These are phyloP conservation scores for Ramalina intermedia DNA, from an alignment of 495 filamentous ascomycete species.

Conservation along the genomic window DNA sequence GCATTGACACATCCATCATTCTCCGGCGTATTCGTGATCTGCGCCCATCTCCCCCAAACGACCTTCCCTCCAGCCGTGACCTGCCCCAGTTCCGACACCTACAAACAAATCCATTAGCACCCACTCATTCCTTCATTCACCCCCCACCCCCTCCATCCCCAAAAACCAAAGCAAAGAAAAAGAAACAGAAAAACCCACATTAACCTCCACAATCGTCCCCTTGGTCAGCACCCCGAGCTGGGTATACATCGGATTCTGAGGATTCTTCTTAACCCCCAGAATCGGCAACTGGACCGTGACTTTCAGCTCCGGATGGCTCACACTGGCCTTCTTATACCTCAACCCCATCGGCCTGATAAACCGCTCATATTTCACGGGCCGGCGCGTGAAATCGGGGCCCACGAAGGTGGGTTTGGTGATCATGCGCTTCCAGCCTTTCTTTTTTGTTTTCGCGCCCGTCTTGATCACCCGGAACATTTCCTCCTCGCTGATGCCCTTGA, in stretches of 20 bases:
- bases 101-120: neutral
- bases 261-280: slow-evolving; percentile 94
- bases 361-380: slow-evolving; percentile 83
- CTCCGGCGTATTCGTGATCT: slow-evolving; percentile 62
- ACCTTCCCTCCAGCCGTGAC: slow-evolving; percentile 90
- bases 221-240: slow-evolving; percentile 88
- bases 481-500: slow-evolving; percentile 84
- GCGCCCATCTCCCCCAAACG: slow-evolving; percentile 79
- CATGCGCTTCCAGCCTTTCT: slow-evolving; percentile 84
- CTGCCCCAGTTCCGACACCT: slow-evolving; percentile 55
- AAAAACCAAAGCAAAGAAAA: no score
- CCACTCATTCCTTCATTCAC: no score
- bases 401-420: slow-evolving; percentile 86
- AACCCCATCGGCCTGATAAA: slow-evolving; percentile 40
- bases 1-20: slow-evolving; percentile 72
- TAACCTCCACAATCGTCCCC: slow-evolving; percentile 91
- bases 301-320: slow-evolving; percentile 67
- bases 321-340: slow-evolving; percentile 71
- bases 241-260: slow-evolving; percentile 86
- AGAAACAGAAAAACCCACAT: slow-evolving; percentile 43
- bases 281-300: slow-evolving; percentile 92
- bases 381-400: slow-evolving; percentile 77
- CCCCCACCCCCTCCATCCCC: no score
- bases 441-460: slow-evolving; percentile 48
- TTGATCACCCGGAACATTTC: slow-evolving; percentile 98